Evolutionary conservation across 495 filamentous ascomycete genomes (phyloP).

Genomic region (Penicillium verhagenii): DNA sequence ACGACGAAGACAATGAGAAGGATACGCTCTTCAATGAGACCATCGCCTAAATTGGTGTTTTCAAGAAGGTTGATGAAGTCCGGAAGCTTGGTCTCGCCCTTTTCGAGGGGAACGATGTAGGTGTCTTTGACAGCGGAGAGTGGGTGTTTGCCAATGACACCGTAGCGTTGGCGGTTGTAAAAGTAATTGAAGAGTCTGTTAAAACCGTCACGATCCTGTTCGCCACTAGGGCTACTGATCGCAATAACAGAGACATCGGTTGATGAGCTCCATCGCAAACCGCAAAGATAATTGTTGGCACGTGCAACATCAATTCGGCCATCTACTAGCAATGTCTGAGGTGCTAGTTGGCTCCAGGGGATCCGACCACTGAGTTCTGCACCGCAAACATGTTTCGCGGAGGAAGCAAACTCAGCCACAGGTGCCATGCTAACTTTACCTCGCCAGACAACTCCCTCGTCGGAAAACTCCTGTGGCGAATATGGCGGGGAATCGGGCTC

Average conservation of each 20-base stretch:
- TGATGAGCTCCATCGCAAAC: constrained; percentile 67
- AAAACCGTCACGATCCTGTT: constrained; percentile 55
- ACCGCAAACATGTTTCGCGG: constrained; percentile 82
- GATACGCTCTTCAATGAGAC: constrained; percentile 62
- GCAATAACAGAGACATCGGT: constrained; percentile 73
- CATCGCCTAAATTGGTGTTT: constrained; percentile 63
- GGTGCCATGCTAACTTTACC: constrained; percentile 75
- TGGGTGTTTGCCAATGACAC: constrained; percentile 72
- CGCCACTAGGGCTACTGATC: constrained; percentile 55
- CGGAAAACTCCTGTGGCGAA: constrained; percentile 70
- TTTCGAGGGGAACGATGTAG: constrained; percentile 72
- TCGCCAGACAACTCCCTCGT: constrained; percentile 72
- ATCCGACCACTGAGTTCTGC: constrained; percentile 60
- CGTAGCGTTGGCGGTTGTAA: constrained; percentile 69
- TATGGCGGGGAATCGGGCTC: constrained; percentile 84
- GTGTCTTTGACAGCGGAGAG: constrained; percentile 69
- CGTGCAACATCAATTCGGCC: constrained; percentile 79
- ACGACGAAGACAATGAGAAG: constrained; percentile 77
- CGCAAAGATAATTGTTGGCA: constrained; percentile 85
- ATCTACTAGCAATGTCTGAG: constrained; percentile 66
- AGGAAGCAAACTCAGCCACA: constrained; percentile 68
- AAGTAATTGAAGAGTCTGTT: constrained; percentile 78
- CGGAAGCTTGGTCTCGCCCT: constrained; percentile 55
- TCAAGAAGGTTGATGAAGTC: constrained; percentile 77
- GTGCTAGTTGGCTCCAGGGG: constrained; percentile 70